Evolutionary conservation across 2,329 filamentous ascomycete genomes (phyloP).

Genomic region (Aspergillus intermedius): DNA sequence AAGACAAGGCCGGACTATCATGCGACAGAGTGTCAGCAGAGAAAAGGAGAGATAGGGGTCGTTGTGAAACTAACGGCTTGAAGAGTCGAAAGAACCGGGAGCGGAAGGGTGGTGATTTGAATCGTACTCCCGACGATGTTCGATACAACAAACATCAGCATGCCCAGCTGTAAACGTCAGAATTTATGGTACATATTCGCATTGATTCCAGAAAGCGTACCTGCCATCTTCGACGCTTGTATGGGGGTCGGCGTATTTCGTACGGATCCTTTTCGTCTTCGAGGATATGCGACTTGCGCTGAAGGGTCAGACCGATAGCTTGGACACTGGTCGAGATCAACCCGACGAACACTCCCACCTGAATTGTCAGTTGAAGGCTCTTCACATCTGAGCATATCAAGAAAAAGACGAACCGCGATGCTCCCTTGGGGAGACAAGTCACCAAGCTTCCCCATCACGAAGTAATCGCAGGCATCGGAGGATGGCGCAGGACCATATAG

Average conservation of each 20-base stretch:
- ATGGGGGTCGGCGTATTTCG: slow-evolving; percentile 75
- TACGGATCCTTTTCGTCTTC: slow-evolving; percentile 86
- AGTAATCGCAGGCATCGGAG: slow-evolving; percentile 31
- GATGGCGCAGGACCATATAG: slow-evolving; percentile 36
- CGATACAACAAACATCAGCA: slow-evolving; percentile 93
- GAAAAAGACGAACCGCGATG: slow-evolving; percentile 56
- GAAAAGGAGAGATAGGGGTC: not conserved
- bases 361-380: slow-evolving; percentile 13
- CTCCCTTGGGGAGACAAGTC: slow-evolving; percentile 71
- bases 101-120: slow-evolving; percentile 90
- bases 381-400: not conserved
- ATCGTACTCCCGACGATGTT: slow-evolving; percentile 94
- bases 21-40: not conserved
- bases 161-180: slow-evolving; percentile 55
- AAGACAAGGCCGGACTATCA: slow-evolving; percentile 79
- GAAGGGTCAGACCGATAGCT: slow-evolving; percentile 87
- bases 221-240: slow-evolving; percentile 89
- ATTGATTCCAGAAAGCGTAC: slow-evolving; percentile 25
- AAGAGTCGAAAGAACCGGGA: slow-evolving; percentile 89
- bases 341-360: slow-evolving; percentile 91
- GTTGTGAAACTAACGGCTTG: slow-evolving; percentile 57
- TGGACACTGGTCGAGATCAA: slow-evolving; percentile 90
- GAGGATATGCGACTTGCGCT: slow-evolving; percentile 95
- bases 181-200: not conserved
- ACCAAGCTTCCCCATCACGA: slow-evolving; percentile 62